phyloP scores from a whole-genome alignment of 2,329 filamentous ascomycete species.

The Stagonosporopsis chrysanthemi region DNA sequence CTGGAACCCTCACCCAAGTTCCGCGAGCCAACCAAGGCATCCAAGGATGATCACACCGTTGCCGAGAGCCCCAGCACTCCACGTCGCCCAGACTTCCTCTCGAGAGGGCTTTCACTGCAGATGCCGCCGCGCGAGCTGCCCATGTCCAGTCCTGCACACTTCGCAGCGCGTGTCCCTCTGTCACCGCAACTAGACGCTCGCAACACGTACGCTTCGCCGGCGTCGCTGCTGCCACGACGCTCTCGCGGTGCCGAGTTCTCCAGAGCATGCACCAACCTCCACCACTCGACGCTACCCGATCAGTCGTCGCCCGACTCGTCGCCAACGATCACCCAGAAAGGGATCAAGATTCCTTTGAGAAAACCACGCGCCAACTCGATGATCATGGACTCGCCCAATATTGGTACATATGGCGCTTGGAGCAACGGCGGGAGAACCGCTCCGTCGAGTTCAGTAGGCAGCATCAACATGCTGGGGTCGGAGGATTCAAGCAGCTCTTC shows the following conservation, averaged over 20 bases:
- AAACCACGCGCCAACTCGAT: constrained; percentile 53
- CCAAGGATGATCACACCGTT: constrained; percentile 57
- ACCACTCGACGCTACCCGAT: constrained; percentile 93
- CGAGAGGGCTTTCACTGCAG: constrained; percentile 73
- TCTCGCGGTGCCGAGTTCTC: constrained; percentile 94
- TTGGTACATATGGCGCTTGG: constrained; percentile 68
- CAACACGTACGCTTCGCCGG: constrained; percentile 85
- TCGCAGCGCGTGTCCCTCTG: constrained; percentile 70
- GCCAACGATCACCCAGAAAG: constrained; percentile 78
- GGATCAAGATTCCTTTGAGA: constrained; percentile 65
- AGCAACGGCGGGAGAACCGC: constrained; percentile 58
- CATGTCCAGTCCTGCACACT: constrained; percentile 57
- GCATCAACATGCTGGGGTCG: constrained; percentile 78
- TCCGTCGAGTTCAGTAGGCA: constrained; percentile 79
- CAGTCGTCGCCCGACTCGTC: constrained; percentile 89
- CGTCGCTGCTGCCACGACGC: constrained; percentile 85
- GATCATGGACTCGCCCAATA: constrained; percentile 69
- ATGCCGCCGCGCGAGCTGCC: constrained; percentile 65
- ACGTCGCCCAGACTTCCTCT: constrained; percentile 69
- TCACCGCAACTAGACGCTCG: constrained; percentile 87
- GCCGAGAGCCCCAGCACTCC: constrained; percentile 65
- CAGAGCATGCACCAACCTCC: constrained; percentile 88
- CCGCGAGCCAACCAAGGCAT: constrained; percentile 47
- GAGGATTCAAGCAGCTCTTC: constrained; percentile 78
- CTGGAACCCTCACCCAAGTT: constrained; percentile 57